Conservation (phyloP, 2,329 filamentous ascomycete genomes). For the Tolypocladium guangdongense region DNA sequence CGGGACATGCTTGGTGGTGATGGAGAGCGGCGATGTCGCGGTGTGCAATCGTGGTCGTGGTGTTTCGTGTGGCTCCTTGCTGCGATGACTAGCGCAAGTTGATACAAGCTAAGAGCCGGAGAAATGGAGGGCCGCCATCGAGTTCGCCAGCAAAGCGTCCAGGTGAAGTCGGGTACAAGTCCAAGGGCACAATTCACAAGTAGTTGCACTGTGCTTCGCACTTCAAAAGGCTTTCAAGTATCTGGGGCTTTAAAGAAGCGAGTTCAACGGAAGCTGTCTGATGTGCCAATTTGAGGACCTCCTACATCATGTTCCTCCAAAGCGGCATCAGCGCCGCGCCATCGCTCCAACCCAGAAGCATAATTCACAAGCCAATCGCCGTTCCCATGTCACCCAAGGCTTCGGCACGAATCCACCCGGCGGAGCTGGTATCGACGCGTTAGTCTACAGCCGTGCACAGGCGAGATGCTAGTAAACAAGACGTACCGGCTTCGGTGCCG, state of each 20-base stretch:
- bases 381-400: not conserved
- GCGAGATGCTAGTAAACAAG: not conserved
- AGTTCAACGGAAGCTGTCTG: not conserved
- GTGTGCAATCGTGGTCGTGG: not conserved
- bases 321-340: not conserved
- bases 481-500: conserved; percentile 10
- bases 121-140: no score
- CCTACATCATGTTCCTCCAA: not conserved
- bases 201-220: not conserved
- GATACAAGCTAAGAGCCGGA: no score
- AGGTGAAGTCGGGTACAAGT: no score
- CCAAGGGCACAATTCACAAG: no score
- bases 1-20: not conserved
- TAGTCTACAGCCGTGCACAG: not conserved
- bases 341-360: not conserved
- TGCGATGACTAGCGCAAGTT: not conserved
- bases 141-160: no score
- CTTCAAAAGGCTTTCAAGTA: no score
- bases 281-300: not conserved
- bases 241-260: not conserved
- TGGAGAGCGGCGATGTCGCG: not conserved
- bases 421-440: not conserved
- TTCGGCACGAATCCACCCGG: not conserved
- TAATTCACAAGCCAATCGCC: not conserved
- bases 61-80: no score